Conservation (phyloP, 371 early-diverging fungal species). For the Chytridiales sp. region DNA sequence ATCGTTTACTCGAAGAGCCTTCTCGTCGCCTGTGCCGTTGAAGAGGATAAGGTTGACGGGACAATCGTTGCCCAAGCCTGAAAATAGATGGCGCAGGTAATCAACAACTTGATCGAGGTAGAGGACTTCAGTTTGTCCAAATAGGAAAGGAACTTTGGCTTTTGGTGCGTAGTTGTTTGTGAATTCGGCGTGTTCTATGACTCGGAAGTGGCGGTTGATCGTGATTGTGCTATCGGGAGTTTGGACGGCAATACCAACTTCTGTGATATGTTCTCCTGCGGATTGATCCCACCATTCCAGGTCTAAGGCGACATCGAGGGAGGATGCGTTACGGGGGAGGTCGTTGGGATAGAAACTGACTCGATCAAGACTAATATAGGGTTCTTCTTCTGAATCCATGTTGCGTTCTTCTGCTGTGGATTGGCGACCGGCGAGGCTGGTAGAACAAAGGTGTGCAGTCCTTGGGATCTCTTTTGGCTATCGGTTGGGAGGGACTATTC, state of each 20-base stretch:
- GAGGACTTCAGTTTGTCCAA: constrained; percentile 7
- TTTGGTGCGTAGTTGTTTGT: neutral
- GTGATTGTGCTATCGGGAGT: neutral
- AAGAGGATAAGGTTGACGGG: constrained; percentile 9
- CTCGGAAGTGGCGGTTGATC: neutral
- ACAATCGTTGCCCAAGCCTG: neutral
- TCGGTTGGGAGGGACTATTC: too few relatives aligned
- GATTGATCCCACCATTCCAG: constrained; percentile 15
- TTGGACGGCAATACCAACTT: constrained; percentile 7
- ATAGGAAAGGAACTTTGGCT: constrained; percentile 3
- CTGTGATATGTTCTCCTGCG: constrained; percentile 12
- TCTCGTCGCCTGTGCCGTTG: constrained; percentile 9
- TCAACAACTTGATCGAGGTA: neutral
- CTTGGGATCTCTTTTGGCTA: too few relatives aligned
- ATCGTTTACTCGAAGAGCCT: neutral
- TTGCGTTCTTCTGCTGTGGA: too few relatives aligned
- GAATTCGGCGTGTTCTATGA: constrained; percentile 2
- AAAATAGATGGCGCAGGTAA: neutral
- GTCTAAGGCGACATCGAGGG: neutral
- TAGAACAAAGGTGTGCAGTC: too few relatives aligned
- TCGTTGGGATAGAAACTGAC: too few relatives aligned
- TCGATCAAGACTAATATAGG: too few relatives aligned
- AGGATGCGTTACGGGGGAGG: too few relatives aligned
- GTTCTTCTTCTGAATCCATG: too few relatives aligned
- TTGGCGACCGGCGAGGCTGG: too few relatives aligned